Evolutionary conservation across 1,284 basidiomycete genomes (phyloP).

Genomic region (Xanthoconium separans): DNA sequence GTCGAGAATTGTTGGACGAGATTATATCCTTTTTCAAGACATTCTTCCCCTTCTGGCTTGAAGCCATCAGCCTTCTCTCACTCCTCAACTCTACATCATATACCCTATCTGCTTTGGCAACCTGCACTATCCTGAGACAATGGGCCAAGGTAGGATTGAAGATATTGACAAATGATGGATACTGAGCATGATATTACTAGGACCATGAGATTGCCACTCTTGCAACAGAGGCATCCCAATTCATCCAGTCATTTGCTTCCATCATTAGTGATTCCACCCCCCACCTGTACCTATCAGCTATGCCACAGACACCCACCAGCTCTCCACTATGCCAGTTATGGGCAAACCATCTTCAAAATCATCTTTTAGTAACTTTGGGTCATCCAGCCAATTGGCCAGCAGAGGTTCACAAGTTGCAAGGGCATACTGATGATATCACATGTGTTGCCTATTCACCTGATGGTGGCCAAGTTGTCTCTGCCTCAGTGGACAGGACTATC

Average conservation of each 20-base stretch:
- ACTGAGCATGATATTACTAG: constrained; percentile 9
- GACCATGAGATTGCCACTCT: constrained; percentile 16
- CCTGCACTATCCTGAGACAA: constrained; percentile 8
- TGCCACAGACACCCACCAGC: constrained; percentile 21
- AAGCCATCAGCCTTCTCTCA: constrained; percentile 25
- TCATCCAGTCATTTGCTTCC: constrained; percentile 20
- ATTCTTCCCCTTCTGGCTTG: constrained; percentile 21
- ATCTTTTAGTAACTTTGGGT: constrained; percentile 9
- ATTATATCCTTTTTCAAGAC: constrained; percentile 19
- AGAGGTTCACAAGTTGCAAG: constrained; percentile 16
- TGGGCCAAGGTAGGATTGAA: constrained; percentile 21
- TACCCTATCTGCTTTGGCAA: constrained; percentile 9
- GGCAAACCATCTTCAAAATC: constrained; percentile 17
- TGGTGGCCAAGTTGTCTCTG: constrained; percentile 18
- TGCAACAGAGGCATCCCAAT: constrained; percentile 20
- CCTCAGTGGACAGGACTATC: constrained; percentile 11
- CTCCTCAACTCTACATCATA: background rate
- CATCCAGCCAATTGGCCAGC: constrained; percentile 17
- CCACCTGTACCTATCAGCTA: constrained; percentile 25
- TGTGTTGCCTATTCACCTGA: constrained; percentile 24
- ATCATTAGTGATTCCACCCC: constrained; percentile 22
- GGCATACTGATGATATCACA: constrained; percentile 1
- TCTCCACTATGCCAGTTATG: constrained; percentile 18
- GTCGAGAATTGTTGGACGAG: constrained; percentile 12
- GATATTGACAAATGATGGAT: background rate